Conservation (phyloP, 2,329 filamentous ascomycete species). For the Pleoardoris graminearum region DNA sequence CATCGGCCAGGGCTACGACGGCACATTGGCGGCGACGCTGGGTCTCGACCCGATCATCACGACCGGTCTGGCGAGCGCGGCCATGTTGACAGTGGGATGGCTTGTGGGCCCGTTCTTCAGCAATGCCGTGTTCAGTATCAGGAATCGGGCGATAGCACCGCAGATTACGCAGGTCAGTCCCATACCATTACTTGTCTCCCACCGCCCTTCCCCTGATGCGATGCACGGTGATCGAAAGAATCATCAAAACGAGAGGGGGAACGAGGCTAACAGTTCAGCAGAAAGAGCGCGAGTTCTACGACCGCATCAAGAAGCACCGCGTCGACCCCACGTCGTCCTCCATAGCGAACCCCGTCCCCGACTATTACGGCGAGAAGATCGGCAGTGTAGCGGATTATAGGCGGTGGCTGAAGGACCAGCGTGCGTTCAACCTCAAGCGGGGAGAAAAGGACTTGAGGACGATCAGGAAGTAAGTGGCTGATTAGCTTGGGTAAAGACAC, state of each 20-base stretch:
- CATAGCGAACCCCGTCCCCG: slow-evolving; percentile 88
- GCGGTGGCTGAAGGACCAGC: slow-evolving; percentile 96
- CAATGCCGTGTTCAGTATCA: slow-evolving; percentile 74
- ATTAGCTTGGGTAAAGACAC: slow-evolving; percentile 7
- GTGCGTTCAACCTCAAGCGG: slow-evolving; percentile 86
- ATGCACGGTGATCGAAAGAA: too few relatives aligned
- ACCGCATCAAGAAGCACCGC: slow-evolving; percentile 85
- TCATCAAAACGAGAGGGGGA: not conserved
- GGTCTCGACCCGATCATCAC: slow-evolving; percentile 88
- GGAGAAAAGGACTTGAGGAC: slow-evolving; percentile 36
- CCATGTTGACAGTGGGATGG: slow-evolving; percentile 83
- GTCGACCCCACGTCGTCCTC: slow-evolving; percentile 90
- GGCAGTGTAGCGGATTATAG: slow-evolving; percentile 88
- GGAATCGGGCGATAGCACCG: slow-evolving; percentile 70
- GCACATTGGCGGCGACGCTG: slow-evolving; percentile 65
- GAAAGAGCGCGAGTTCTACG: slow-evolving; percentile 95
- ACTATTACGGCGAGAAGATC: slow-evolving; percentile 99
- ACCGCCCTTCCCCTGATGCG: too few relatives aligned
- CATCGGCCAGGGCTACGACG: slow-evolving; percentile 72
- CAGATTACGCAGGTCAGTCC: slow-evolving; percentile 70
- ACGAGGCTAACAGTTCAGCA: slow-evolving; percentile 37
- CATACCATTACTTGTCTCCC: too few relatives aligned
- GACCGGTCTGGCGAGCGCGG: slow-evolving; percentile 77
- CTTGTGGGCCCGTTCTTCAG: slow-evolving; percentile 82
- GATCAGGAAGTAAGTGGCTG: slow-evolving; percentile 52